Evolutionary conservation across 225 moss, liverwort and hornwort species (phyloP).

Genomic region (Takakia lepidozioides): DNA sequence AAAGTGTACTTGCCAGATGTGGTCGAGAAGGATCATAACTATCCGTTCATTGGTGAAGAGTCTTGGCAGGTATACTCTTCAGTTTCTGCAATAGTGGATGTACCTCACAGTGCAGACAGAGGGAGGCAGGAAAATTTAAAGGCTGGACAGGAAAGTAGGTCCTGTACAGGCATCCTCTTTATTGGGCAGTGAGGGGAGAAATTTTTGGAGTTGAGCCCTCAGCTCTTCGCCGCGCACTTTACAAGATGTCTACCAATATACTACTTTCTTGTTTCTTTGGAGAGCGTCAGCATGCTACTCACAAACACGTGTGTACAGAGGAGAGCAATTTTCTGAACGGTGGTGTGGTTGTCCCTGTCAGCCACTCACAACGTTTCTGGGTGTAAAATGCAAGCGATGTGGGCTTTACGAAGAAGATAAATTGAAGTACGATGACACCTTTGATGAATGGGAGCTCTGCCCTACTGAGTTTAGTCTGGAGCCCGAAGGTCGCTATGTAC

Average conservation of each 20-base stretch:
- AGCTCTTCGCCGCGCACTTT: no score
- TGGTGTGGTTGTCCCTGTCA: slow-evolving; percentile 16
- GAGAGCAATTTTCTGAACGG: not conserved
- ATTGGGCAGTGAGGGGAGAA: no score
- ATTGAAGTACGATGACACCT: slow-evolving; percentile 62
- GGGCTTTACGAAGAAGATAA: slow-evolving; percentile 79
- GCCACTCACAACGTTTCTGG: slow-evolving; percentile 78
- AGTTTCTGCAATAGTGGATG: not conserved
- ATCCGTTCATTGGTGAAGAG: slow-evolving; percentile 65
- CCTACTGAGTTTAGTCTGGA: slow-evolving; percentile 58
- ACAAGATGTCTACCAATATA: no score
- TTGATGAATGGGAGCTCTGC: slow-evolving; percentile 83
- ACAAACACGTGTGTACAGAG: not conserved
- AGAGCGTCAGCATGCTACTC: no score
- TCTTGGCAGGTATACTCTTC: slow-evolving; percentile 70
- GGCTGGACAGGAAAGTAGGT: no score
- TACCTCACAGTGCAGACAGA: no score
- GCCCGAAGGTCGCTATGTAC: slow-evolving; percentile 38
- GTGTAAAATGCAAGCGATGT: slow-evolving; percentile 88
- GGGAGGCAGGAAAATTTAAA: no score
- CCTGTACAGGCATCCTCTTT: no score
- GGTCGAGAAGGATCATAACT: slow-evolving; percentile 41
- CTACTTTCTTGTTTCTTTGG: no score
- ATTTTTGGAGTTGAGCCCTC: no score
- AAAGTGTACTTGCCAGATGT: slow-evolving; percentile 78